Evolutionary conservation across 2,329 filamentous ascomycete species (phyloP).

Genomic region (Colletotrichum echinochloae): DNA sequence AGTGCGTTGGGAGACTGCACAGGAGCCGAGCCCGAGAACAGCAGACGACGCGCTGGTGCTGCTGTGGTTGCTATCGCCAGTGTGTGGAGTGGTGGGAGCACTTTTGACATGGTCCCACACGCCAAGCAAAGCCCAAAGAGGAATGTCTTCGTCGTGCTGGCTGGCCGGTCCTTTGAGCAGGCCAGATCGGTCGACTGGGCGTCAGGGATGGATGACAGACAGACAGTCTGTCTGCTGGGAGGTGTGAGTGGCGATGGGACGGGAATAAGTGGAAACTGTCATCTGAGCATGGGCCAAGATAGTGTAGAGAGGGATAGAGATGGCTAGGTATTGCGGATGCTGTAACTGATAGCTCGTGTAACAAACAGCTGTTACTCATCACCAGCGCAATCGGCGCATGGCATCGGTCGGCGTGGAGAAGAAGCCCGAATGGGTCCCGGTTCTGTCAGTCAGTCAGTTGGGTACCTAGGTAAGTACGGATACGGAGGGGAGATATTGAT

Average conservation of each 20-base stretch:
- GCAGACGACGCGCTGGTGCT: too few species aligned
- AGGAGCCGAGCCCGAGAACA: neutral
- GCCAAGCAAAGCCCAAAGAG: slow-evolving; percentile 7
- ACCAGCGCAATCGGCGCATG: slow-evolving; percentile 8
- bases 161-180: neutral
- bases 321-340: too few species aligned
- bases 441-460: neutral
- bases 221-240: too few species aligned
- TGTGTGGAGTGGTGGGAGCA: neutral
- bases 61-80: neutral
- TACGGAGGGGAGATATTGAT: too few species aligned
- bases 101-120: slow-evolving; percentile 22
- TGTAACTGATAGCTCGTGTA: neutral
- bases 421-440: too few species aligned
- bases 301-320: too few species aligned
- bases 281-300: slow-evolving; percentile 4
- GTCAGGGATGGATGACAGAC: too few species aligned
- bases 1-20: neutral
- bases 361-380: slow-evolving; percentile 25
- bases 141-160: neutral
- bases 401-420: slow-evolving; percentile 5
- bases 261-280: slow-evolving; percentile 22
- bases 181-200: too few species aligned
- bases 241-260: too few species aligned
- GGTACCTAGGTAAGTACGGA: too few species aligned